Evolutionary conservation across 2,329 filamentous ascomycete species (phyloP), one percentile per base, ranked within the genome.

Genomic region (Claviceps sp.): DNA sequence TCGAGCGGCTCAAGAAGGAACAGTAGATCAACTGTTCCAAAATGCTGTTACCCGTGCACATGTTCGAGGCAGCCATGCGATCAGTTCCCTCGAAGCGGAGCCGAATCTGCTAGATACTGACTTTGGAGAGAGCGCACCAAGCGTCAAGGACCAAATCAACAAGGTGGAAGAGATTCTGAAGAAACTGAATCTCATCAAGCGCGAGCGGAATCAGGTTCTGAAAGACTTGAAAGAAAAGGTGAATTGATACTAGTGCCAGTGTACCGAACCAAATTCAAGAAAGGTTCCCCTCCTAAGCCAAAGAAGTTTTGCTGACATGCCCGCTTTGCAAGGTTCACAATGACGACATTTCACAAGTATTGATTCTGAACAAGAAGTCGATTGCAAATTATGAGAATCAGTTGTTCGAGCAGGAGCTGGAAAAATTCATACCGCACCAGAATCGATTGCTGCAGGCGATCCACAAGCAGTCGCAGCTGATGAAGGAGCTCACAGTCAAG

Each of bases 161-260:
- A 83, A 79, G 60, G 88, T 98, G 9, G 93, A 98, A 62, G 88
- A 95, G 38, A 78, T 95, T 49, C 70, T 98, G 56, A 88, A 90
- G 71, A 96, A 90, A 68, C 68, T 98, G 60, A 94, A 90, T 60
- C 74, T 95, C 39, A 83, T 98, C 60, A 97, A 97, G 72, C 79
- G 88, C 53, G 94, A 98, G 67, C 77, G 93, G 54, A 83, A 85
- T 54, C 90, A 96, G 68, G 88, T 96, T 42, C 70, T 98, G 57
- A 97, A 96, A 66, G 93, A 98, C 68, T 74, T 98, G 59, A 98
- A 98, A 67, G 90, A 97, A 58, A 97, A 95, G 83, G 93, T 94
- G 67, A 60, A 75, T 14, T 20, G 2, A 20, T 20, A 36, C 17
- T 6, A 9, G 2, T n/a, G n/a, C 36, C 26, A 4, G 1, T 26